Base-by-base conservation (phyloP, 192 early-diverging fungal genomes). In the Lobosporangium transversale region DNA sequence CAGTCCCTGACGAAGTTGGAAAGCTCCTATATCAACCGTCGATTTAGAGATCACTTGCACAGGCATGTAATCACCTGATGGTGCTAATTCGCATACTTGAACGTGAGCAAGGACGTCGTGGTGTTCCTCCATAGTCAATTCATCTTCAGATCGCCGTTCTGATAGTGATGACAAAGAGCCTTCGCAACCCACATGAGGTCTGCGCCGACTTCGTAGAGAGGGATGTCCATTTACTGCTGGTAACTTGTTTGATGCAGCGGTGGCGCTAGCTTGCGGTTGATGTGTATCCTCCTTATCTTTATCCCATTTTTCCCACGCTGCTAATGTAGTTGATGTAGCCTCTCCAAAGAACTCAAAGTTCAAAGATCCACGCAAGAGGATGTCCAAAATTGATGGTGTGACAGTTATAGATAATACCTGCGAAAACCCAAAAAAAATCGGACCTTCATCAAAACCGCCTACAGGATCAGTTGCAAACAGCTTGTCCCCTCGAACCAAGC, bases 21-120 rank as follows among this genome's bases (percentile, higher is more conserved):
- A 91, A 0, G 83, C 82, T 12, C 83, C 84, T 5, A 66, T 54
- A 62, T 82, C 86, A 5, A 80, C 51, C 26, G 61, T 61, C 49
- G 70, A 86, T 18, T 84, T 74, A 4, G 79, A 74, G 17, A 85
- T 52, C 10, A 86, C 85, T 29, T 88, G 83, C 11, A 88, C 86
- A 27, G 87, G 84, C 11, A 79, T 79, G 74, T 91, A 91, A 8
- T 83, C 80, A 27, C 92, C 91, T 17, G 86, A 82, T 0, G 83
- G 68, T 12, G 81, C 84, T 20, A 91, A 66, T 53, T 94, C 92
- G 24, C 85, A 81, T 21, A 94, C 80, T 21, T 90, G 89, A 10
- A 92, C 68, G 86, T 90, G 92, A 14, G 88, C 69, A 2, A 86
- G 53, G 3, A 92, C 58, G 66, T 94, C 91, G 44, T 92, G 90